Conservation (phyloP, 208 protist genomes). For the Acanthamoeba sp. region DNA sequence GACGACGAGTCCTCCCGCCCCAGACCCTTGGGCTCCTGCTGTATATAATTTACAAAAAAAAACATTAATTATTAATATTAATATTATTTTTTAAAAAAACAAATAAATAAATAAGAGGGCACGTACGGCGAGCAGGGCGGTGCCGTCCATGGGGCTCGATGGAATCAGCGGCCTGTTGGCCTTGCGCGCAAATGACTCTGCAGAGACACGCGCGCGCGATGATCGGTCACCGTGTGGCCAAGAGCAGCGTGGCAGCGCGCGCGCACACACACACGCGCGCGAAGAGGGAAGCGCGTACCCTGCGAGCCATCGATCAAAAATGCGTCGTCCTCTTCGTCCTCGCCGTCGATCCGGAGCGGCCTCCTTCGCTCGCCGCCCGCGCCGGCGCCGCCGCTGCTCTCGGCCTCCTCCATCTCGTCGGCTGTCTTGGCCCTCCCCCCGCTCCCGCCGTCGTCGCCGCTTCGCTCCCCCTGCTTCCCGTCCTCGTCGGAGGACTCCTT, state of each 20-base stretch:
- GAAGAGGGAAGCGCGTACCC: background rate
- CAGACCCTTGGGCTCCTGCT: background rate
- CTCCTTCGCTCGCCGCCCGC: background rate
- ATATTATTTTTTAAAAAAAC: background rate
- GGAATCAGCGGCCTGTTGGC: background rate
- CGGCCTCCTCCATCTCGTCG: constrained; percentile 39
- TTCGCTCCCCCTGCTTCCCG: background rate
- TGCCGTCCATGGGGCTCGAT: background rate
- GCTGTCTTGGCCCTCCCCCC: background rate
- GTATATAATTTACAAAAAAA: background rate
- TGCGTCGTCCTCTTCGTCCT: background rate
- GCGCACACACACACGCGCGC: too few species aligned
- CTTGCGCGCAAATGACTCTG: background rate
- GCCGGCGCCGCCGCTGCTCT: background rate
- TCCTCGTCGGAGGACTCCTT: background rate
- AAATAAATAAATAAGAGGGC: background rate
- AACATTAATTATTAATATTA: background rate
- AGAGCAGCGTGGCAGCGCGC: too few species aligned
- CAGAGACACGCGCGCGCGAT: background rate
- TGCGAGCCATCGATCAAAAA: constrained; percentile 37
- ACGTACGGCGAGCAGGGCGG: background rate
- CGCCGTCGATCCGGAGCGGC: background rate
- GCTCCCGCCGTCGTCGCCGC: background rate
- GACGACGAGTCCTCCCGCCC: constrained; percentile 32
- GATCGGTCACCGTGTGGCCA: too few species aligned